These are phyloP conservation scores for Aspergillus avenaceus DNA, from an alignment of 495 filamentous ascomycete genomes.

Conservation along the genomic window DNA sequence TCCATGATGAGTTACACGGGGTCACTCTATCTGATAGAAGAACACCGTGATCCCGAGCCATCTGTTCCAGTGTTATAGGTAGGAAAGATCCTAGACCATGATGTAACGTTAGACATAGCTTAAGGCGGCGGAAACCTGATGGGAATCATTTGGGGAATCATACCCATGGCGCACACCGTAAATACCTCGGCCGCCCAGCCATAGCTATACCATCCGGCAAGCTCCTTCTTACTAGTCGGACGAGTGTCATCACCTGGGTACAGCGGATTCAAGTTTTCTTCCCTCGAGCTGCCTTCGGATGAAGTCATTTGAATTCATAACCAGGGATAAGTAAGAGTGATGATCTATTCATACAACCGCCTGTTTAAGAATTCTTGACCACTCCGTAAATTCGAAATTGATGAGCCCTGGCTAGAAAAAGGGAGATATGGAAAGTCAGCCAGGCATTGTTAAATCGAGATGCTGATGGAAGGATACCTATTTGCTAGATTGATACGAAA, in stretches of 20 bases:
- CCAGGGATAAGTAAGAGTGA: not conserved
- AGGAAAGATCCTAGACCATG: slow-evolving; percentile 74
- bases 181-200: slow-evolving; percentile 98
- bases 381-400: too few species aligned
- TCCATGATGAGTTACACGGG: slow-evolving; percentile 60
- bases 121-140: not conserved
- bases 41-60: slow-evolving; percentile 85
- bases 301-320: not conserved
- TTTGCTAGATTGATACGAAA: too few species aligned
- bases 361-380: too few species aligned
- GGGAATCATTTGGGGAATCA: slow-evolving; percentile 21
- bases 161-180: slow-evolving; percentile 83
- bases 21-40: slow-evolving; percentile 68
- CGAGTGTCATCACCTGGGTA: slow-evolving; percentile 86
- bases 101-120: not conserved
- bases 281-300: slow-evolving; percentile 15
- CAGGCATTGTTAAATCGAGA: too few species aligned
- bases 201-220: slow-evolving; percentile 94
- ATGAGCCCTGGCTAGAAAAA: too few species aligned
- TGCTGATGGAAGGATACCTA: too few species aligned
- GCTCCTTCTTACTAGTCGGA: slow-evolving; percentile 79
- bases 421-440: too few species aligned
- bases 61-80: slow-evolving; percentile 90
- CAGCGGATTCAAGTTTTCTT: slow-evolving; percentile 28
- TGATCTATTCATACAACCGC: not conserved